Conservation (phyloP, 108 stramenopile species). For the Nannochloropsis gaditana region DNA sequence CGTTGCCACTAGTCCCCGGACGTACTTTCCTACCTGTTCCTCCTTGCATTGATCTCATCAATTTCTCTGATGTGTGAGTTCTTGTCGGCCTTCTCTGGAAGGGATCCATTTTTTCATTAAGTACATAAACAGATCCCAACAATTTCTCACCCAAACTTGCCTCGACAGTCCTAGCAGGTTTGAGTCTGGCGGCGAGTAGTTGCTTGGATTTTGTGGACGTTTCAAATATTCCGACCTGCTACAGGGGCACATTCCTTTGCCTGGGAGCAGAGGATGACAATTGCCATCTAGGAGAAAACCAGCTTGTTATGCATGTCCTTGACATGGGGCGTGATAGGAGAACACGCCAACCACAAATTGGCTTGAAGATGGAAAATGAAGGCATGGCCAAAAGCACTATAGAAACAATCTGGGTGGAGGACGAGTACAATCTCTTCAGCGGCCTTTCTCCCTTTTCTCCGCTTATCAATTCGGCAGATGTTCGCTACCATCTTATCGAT, state of each 20-base stretch:
- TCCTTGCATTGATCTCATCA: too few relatives aligned
- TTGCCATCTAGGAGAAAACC: slow-evolving; percentile 8
- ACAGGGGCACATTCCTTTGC: slow-evolving; percentile 14
- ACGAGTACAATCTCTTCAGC: neutral
- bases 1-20: too few relatives aligned
- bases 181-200: neutral
- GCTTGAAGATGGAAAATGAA: slow-evolving; percentile 7
- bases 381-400: neutral
- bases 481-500: neutral
- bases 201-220: slow-evolving; percentile 17
- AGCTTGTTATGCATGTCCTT: neutral
- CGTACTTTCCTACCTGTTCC: too few relatives aligned
- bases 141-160: too few relatives aligned
- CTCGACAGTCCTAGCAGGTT: neutral
- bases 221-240: slow-evolving; percentile 17
- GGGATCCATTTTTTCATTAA: too few relatives aligned
- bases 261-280: slow-evolving; percentile 15
- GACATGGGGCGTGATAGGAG: slow-evolving; percentile 13
- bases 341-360: neutral
- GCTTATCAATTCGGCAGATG: neutral
- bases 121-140: too few relatives aligned
- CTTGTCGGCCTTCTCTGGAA: too few relatives aligned
- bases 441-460: neutral
- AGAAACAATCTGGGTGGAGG: slow-evolving; percentile 16
- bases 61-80: too few relatives aligned